Conservation (phyloP, 2,329 filamentous ascomycete species). For the Claviceps monticola region DNA sequence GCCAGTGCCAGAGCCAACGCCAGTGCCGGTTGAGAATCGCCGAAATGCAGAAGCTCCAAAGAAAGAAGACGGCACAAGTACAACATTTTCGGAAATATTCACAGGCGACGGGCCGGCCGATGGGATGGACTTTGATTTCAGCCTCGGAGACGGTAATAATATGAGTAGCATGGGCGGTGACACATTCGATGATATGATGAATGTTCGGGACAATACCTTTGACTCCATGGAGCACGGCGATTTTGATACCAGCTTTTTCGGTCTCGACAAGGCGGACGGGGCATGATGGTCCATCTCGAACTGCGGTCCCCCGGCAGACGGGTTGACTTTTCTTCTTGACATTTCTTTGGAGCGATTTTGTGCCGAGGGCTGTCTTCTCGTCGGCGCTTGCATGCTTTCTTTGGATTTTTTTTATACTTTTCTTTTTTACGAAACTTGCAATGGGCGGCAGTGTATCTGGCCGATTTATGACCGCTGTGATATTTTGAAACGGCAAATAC, state of each 20-base stretch:
- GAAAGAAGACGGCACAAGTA: conserved; percentile 14
- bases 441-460: too few species aligned
- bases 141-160: conserved; percentile 11
- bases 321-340: neutral
- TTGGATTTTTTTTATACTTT: neutral
- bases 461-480: too few species aligned
- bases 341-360: too few species aligned
- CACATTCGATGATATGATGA: conserved; percentile 38
- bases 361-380: too few species aligned
- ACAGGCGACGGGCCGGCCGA: conserved; percentile 27
- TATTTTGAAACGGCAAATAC: too few species aligned
- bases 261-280: conserved; percentile 17
- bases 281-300: conserved; percentile 4
- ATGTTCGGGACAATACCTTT: conserved; percentile 26
- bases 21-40: conserved; percentile 2
- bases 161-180: conserved; percentile 14
- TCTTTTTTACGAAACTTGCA: too few species aligned
- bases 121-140: conserved; percentile 23
- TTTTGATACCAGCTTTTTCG: conserved; percentile 35
- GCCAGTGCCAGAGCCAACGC: neutral
- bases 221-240: conserved; percentile 29
- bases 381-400: neutral
- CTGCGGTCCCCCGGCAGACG: neutral
- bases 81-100: conserved; percentile 32
- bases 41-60: conserved; percentile 12